A percentile compares a stretch with the other conserved stretches of the same genome.
Evolutionary conservation across 768 basidiomycete species (phyloP).

Genomic region (Tricholoma sp.): DNA sequence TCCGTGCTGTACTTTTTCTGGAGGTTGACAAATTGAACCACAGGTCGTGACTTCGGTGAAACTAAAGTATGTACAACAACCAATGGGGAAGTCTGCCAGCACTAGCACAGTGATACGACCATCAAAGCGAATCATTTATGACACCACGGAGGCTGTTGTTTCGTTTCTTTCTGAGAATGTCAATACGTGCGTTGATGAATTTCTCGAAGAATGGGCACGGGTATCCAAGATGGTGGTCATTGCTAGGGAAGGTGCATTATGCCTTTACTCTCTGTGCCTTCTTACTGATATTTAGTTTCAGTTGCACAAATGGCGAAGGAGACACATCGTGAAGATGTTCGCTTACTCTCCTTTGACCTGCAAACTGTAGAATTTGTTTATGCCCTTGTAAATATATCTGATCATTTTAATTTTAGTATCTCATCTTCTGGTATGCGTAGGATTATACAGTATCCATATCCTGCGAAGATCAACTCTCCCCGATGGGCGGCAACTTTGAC

Average conservation of each 20-base stretch:
- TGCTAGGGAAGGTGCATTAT: conserved; percentile 67
- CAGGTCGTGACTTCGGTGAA: conserved; percentile 88
- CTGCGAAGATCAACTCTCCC: conserved; percentile 70
- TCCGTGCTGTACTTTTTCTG: conserved; percentile 5
- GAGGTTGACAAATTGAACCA: conserved; percentile 3
- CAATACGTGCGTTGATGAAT: conserved; percentile 84
- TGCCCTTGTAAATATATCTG: conserved; percentile 39
- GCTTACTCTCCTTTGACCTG: conserved; percentile 84
- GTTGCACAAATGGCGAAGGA: conserved; percentile 81
- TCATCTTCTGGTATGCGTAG: conserved; percentile 26
- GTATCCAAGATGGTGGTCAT: conserved; percentile 94
- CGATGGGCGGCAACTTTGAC: conserved; percentile 64
- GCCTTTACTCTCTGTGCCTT: neutral
- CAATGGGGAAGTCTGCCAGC: conserved; percentile 65
- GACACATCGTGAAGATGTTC: conserved; percentile 67
- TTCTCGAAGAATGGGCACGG: conserved; percentile 88
- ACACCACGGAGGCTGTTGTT: conserved; percentile 82
- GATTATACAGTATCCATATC: conserved; percentile 76
- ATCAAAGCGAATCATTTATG: conserved; percentile 85
- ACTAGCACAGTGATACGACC: conserved; percentile 69
- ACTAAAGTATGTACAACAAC: conserved; percentile 84
- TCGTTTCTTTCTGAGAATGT: conserved; percentile 86
- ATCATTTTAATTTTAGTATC: neutral
- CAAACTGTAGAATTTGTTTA: conserved; percentile 92
- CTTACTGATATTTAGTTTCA: conserved; percentile 19